phyloP scores from a whole-genome alignment of 768 basidiomycete genomes.

The Podaxis carcinomalis region DNA sequence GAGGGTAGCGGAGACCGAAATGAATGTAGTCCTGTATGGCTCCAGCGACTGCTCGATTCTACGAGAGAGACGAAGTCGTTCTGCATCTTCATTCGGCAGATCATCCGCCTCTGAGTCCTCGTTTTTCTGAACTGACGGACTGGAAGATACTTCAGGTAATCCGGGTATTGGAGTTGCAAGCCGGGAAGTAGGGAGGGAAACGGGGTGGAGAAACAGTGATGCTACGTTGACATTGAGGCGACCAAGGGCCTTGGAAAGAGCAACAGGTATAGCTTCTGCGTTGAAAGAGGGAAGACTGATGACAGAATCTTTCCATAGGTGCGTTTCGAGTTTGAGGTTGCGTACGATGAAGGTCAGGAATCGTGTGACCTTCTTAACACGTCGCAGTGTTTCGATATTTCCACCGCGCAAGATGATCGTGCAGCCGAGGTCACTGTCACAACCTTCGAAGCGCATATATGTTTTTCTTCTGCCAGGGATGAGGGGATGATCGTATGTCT shows the following conservation, averaged over 20 bases:
- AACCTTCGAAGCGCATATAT: constrained; percentile 98
- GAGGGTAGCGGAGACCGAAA: constrained; percentile 90
- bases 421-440: constrained; percentile 88
- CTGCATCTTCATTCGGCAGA: constrained; percentile 69
- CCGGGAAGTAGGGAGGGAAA: constrained; percentile 12
- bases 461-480: constrained; percentile 96
- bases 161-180: background rate
- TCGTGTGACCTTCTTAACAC: constrained; percentile 88
- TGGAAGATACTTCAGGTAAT: background rate
- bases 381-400: constrained; percentile 71
- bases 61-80: constrained; percentile 62
- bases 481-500: constrained; percentile 90
- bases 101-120: constrained; percentile 33
- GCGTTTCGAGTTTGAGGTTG: constrained; percentile 90
- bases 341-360: constrained; percentile 92
- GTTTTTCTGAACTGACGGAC: constrained; percentile 8
- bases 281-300: constrained; percentile 69
- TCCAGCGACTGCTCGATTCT: constrained; percentile 81
- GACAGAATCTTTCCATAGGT: constrained; percentile 88
- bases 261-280: constrained; percentile 56
- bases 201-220: constrained; percentile 12
- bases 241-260: constrained; percentile 23
- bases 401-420: constrained; percentile 91
- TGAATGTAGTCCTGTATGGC: constrained; percentile 80
- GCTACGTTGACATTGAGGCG: constrained; percentile 22